phyloP scores from a whole-genome alignment of 106 monocot genomes.

The Iris macrosiphon region DNA sequence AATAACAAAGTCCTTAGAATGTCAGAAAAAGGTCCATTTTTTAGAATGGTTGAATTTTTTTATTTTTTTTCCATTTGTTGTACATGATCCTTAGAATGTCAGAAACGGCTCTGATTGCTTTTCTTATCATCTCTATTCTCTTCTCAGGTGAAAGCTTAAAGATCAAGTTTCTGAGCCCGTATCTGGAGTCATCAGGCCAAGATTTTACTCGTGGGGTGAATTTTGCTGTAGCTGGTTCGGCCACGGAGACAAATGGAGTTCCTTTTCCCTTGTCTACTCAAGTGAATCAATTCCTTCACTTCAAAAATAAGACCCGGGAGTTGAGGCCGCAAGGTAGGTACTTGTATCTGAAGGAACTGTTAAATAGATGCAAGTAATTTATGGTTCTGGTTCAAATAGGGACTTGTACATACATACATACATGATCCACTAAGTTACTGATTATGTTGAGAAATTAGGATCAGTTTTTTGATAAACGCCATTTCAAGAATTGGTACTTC shows the following conservation, averaged over 20 bases:
- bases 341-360: background rate
- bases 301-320: conserved; percentile 51
- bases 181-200: conserved; percentile 56
- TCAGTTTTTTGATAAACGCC: no score
- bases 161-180: conserved; percentile 44
- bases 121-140: no score
- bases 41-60: background rate
- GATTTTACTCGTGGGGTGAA: conserved; percentile 43
- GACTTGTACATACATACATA: no score
- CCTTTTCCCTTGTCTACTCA: conserved; percentile 37
- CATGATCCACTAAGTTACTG: no score
- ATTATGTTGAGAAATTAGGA: no score
- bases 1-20: background rate
- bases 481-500: no score
- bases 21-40: background rate
- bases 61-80: background rate
- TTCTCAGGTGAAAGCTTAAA: conserved; percentile 35
- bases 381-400: no score
- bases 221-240: conserved; percentile 50
- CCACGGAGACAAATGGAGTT: conserved; percentile 6
- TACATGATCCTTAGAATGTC: no score
- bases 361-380: no score
- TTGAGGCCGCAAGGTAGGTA: conserved; percentile 29
- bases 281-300: conserved; percentile 55
- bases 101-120: no score